These are phyloP conservation scores for Trametes gibbosa DNA, from an alignment of 768 basidiomycete species.

Conservation along the genomic window DNA sequence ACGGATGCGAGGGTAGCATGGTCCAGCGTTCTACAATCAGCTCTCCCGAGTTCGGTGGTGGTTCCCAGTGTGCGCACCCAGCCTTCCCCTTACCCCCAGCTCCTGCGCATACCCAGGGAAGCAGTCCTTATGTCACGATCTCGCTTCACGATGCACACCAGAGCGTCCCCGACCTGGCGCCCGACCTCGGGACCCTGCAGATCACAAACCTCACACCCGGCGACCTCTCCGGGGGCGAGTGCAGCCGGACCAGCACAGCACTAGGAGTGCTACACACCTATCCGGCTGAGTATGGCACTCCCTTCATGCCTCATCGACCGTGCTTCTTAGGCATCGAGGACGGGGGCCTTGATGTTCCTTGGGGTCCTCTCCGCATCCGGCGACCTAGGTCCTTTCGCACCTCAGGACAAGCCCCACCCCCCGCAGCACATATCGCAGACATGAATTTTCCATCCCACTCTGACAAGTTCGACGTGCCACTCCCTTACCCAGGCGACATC, in stretches of 20 bases:
- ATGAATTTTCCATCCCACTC: no score
- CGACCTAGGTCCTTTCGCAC: background rate
- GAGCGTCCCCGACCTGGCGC: conserved; percentile 32
- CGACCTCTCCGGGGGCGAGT: conserved; percentile 35
- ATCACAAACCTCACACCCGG: conserved; percentile 50
- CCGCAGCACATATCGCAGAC: background rate
- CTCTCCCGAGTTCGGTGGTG: background rate
- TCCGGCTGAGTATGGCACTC: conserved; percentile 20
- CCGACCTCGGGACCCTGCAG: conserved; percentile 41
- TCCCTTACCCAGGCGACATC: conserved; percentile 33
- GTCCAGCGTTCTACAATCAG: background rate
- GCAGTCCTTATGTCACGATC: conserved; percentile 24
- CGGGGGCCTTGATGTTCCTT: conserved; percentile 33
- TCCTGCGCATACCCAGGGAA: conserved; percentile 2
- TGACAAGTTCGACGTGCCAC: conserved; percentile 2
- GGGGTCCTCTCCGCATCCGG: conserved; percentile 21
- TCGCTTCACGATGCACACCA: conserved; percentile 22
- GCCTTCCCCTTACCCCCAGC: background rate
- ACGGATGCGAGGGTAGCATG: background rate
- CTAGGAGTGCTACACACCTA: conserved; percentile 19
- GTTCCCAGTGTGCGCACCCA: background rate
- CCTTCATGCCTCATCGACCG: conserved; percentile 23
- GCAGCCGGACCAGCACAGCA: conserved; percentile 25
- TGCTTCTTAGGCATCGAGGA: conserved; percentile 34
- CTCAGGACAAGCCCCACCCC: background rate